A percentile compares a stretch with the other conserved stretches of the same genome.
These are phyloP conservation scores for Pyrrhoderma noxium DNA, from an alignment of 1,284 basidiomycete species.

Conservation along the genomic window DNA sequence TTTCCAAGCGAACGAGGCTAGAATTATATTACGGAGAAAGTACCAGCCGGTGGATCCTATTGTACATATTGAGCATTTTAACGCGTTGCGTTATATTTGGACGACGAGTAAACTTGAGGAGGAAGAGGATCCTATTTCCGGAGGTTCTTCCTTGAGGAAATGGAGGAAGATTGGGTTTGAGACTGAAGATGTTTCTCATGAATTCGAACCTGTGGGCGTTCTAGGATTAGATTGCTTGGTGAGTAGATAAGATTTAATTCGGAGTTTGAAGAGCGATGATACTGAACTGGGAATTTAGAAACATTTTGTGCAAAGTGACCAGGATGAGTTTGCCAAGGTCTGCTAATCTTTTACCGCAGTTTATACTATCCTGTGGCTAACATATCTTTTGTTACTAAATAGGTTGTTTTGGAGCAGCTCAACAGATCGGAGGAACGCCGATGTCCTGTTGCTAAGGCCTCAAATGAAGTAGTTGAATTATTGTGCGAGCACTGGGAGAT, in stretches of 20 bases:
- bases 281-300: constrained; percentile 35
- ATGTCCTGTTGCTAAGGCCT: constrained; percentile 83
- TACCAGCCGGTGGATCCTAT: constrained; percentile 69
- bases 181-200: constrained; percentile 70
- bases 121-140: constrained; percentile 35
- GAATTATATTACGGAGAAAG: constrained; percentile 77
- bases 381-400: neutral
- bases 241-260: constrained; percentile 23
- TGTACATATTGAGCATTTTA: constrained; percentile 51
- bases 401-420: constrained; percentile 82
- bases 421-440: constrained; percentile 70
- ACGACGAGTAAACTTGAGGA: constrained; percentile 48
- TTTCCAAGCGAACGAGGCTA: constrained; percentile 85
- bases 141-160: constrained; percentile 43
- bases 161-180: constrained; percentile 80
- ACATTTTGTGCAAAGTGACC: constrained; percentile 64
- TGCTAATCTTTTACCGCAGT: neutral
- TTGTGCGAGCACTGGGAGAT: constrained; percentile 84
- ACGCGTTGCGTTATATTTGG: constrained; percentile 71
- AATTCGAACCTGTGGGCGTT: constrained; percentile 81
- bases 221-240: constrained; percentile 84
- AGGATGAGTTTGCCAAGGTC: constrained; percentile 80
- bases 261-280: constrained; percentile 6
- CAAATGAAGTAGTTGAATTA: constrained; percentile 81
- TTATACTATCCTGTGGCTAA: neutral